Evolutionary conservation across 805 yeast species (phyloP).

Genomic region (Maudiozyma pseudohumilis): DNA sequence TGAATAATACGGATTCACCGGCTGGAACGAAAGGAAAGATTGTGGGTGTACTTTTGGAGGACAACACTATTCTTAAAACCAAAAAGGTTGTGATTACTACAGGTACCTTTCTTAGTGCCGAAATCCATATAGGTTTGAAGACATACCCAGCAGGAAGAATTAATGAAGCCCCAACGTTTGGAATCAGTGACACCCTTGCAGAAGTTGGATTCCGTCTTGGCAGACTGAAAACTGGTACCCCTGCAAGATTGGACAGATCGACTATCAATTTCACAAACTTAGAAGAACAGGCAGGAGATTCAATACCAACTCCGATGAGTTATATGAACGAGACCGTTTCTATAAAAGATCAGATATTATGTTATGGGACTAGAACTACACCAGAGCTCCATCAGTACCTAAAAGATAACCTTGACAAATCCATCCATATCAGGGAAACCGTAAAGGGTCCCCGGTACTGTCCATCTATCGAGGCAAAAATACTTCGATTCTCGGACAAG

Average conservation of each 20-base stretch:
- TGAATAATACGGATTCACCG: conserved; percentile 4
- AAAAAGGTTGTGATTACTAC: conserved; percentile 79
- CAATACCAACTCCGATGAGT: conserved; percentile 85
- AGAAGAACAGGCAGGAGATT: conserved; percentile 67
- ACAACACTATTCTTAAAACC: conserved; percentile 51
- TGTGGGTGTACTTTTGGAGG: conserved; percentile 62
- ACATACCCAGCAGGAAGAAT: conserved; percentile 85
- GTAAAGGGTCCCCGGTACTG: conserved; percentile 96
- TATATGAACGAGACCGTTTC: conserved; percentile 62
- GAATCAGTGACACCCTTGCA: conserved; percentile 67
- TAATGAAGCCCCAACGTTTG: conserved; percentile 87
- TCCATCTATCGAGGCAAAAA: conserved; percentile 89
- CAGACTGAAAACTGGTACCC: conserved; percentile 93
- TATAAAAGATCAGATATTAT: conserved; percentile 50
- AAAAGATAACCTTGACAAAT: conserved; percentile 59
- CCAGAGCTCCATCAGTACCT: conserved; percentile 62
- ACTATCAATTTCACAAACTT: conserved; percentile 62
- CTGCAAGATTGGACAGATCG: conserved; percentile 70
- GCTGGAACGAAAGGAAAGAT: conserved; percentile 23
- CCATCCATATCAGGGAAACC: conserved; percentile 86
- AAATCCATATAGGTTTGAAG: conserved; percentile 80
- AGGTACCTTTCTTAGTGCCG: conserved; percentile 92
- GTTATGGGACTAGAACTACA: conserved; percentile 75
- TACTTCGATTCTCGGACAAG: conserved; percentile 71
- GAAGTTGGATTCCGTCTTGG: conserved; percentile 79